Base-by-base conservation (phyloP, 2,329 filamentous ascomycete species). In the Colletotrichum endophyticum region DNA sequence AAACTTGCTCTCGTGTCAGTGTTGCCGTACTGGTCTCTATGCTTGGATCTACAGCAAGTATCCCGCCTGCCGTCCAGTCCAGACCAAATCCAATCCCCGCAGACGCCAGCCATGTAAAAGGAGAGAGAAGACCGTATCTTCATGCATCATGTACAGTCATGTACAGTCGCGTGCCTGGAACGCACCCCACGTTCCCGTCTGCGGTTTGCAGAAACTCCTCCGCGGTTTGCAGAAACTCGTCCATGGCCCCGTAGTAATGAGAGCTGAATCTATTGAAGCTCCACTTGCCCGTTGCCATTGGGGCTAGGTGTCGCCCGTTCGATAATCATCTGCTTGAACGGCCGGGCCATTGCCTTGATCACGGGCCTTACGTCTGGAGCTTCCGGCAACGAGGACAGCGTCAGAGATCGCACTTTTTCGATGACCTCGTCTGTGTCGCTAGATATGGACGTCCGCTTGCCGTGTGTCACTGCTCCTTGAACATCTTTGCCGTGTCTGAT, bases 401-500 rank as follows among this genome's bases (percentile, higher is more conserved):
- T 84, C 57, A 84, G 83, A 63, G 83, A 80, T 32, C 81, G 76
- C 5, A 79, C 79, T 4, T 81, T 77, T 28, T 80, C 79, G 9
- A 76, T 79, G 7, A 78, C 76, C n/a, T 82, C 80, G 32, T 79
- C 81, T 6, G 72, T 62, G 2, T 80, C 80, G 3, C 79, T 81
- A 11, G 80, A 83, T 1, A 81, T 82, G 0, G 85, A 82, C 7
- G 84, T 85, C 1, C 84, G 84, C 80, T 89, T 90, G 7, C 88
- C 88, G 80, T 84, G 84, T 8, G 85, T 84, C 56, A 84, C 82
- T 28, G 81, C 77, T 56, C 84, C 83, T 81, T 86, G 89, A 32
- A 91, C 89, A 22, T 92, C 90, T 39, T 84, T 88, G 16, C 91
- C 91, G 9, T 78, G 81, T 1, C 94, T 87, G 1, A 93, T 83